These are phyloP conservation scores for Lactifluus piperatus DNA, from an alignment of 768 basidiomycete genomes.

Conservation along the genomic window DNA sequence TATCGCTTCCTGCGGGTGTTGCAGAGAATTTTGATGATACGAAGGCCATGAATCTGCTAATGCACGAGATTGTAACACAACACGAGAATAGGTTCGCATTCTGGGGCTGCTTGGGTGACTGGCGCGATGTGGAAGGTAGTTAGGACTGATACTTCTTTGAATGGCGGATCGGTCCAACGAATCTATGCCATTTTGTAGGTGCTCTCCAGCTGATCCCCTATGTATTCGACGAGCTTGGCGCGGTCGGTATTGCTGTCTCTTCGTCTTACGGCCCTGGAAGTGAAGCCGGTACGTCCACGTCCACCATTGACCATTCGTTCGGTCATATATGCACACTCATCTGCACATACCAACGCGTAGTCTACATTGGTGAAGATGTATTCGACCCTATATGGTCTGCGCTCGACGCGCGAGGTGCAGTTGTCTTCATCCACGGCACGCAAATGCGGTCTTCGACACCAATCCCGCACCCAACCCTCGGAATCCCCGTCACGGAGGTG, in stretches of 20 bases:
- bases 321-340: neutral
- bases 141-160: neutral
- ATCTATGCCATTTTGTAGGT: constrained; percentile 30
- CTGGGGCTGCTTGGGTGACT: constrained; percentile 55
- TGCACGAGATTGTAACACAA: constrained; percentile 38
- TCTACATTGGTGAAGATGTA: constrained; percentile 53
- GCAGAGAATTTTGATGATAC: constrained; percentile 34
- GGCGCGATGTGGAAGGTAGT: constrained; percentile 53
- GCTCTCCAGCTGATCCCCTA: constrained; percentile 51
- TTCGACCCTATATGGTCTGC: constrained; percentile 68
- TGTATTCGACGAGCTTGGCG: constrained; percentile 50
- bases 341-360: constrained; percentile 27
- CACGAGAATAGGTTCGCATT: constrained; percentile 58
- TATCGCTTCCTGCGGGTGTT: constrained; percentile 52
- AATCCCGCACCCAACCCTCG: constrained; percentile 52
- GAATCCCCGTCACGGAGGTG: constrained; percentile 63
- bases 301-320: neutral
- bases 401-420: constrained; percentile 46
- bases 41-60: constrained; percentile 40
- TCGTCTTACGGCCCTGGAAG: constrained; percentile 56
- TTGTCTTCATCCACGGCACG: constrained; percentile 67
- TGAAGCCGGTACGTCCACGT: constrained; percentile 41
- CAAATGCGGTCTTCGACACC: constrained; percentile 58
- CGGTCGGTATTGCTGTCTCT: constrained; percentile 55
- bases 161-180: neutral